Evolutionary conservation across 1,284 basidiomycete genomes (phyloP).

Genomic region (Puccinia horiana): DNA sequence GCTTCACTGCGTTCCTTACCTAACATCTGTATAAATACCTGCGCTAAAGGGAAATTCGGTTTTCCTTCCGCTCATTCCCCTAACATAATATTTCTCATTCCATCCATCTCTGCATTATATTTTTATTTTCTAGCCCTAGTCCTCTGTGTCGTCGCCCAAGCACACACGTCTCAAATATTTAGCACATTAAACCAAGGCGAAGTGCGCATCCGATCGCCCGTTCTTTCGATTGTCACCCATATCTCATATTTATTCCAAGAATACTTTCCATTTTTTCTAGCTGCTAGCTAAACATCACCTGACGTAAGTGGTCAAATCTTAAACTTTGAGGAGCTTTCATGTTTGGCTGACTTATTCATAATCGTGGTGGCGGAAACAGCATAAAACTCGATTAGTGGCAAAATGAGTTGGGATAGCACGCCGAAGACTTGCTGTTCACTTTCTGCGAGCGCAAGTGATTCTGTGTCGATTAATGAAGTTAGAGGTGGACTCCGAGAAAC

Average conservation of each 20-base stretch:
- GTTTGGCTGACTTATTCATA: not conserved
- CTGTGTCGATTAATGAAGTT: not conserved
- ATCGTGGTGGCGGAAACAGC: not conserved
- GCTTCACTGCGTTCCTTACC: conserved; percentile 6
- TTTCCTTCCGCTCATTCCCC: not conserved
- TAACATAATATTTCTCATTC: not conserved
- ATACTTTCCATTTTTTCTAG: not conserved
- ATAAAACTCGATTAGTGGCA: not conserved
- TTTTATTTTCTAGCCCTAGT: not conserved
- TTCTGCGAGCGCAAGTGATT: not conserved
- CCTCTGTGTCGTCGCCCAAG: not conserved
- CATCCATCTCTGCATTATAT: not conserved
- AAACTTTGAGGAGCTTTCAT: not conserved
- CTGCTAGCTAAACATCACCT: not conserved
- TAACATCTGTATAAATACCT: not conserved
- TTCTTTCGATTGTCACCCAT: not conserved
- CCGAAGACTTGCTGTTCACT: not conserved
- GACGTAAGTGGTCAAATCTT: not conserved
- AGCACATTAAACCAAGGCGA: not conserved
- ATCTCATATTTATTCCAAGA: too few relatives aligned
- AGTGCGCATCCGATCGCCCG: not conserved
- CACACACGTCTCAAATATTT: not conserved
- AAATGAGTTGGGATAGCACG: not conserved
- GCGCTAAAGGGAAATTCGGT: not conserved
- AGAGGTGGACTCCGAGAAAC: not conserved